phyloP scores from a whole-genome alignment of 805 yeast species.

The Saitoella complicata region DNA sequence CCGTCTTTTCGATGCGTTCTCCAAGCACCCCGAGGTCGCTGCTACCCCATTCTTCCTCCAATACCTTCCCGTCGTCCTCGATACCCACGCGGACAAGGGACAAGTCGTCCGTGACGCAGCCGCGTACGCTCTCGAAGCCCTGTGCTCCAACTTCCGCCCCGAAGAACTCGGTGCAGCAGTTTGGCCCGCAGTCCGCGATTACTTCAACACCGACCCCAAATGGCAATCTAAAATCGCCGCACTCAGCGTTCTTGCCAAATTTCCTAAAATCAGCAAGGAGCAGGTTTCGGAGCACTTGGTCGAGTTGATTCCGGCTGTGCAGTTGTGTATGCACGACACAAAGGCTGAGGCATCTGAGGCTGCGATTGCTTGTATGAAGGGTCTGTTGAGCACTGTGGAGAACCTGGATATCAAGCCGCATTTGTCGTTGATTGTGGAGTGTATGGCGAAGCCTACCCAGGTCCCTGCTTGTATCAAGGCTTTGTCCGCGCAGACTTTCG shows the following conservation, averaged over 20 bases:
- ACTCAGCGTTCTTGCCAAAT: conserved; percentile 30
- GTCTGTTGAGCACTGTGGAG: conserved; percentile 68
- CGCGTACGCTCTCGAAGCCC: conserved; percentile 55
- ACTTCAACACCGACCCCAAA: conserved; percentile 58
- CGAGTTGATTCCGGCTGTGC: conserved; percentile 64
- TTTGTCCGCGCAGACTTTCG: conserved; percentile 85
- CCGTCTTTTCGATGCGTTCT: neutral
- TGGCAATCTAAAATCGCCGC: conserved; percentile 86
- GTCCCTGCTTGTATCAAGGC: conserved; percentile 82
- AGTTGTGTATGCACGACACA: conserved; percentile 85
- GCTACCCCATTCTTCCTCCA: conserved; percentile 28
- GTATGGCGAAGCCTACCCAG: conserved; percentile 77
- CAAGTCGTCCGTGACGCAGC: conserved; percentile 73
- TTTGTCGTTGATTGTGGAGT: conserved; percentile 66
- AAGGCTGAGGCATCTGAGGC: conserved; percentile 87
- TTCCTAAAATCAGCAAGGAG: conserved; percentile 74
- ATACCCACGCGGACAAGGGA: conserved; percentile 73
- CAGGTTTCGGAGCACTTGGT: conserved; percentile 67
- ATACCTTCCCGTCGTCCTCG: conserved; percentile 40
- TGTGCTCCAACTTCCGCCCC: conserved; percentile 52
- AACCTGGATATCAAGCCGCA: conserved; percentile 84
- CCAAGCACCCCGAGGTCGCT: conserved; percentile 42
- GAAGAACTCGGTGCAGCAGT: conserved; percentile 67
- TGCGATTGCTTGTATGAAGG: conserved; percentile 54
- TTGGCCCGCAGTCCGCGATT: conserved; percentile 41